These are phyloP conservation scores for Penicillium longicatenatum DNA, from an alignment of 495 filamentous ascomycete species.

Conservation along the genomic window DNA sequence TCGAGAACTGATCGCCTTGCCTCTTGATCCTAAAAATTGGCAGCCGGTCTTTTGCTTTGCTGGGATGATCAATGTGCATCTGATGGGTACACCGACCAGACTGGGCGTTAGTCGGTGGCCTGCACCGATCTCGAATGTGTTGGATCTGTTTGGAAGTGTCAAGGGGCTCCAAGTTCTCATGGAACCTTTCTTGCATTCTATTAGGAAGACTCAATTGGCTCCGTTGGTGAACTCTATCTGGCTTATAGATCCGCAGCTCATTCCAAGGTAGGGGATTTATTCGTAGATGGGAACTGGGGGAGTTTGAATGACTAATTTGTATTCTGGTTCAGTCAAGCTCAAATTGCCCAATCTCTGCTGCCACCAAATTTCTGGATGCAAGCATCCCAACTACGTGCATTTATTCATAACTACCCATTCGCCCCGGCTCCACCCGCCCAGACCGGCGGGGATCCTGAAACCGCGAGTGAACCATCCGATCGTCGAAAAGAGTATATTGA, in stretches of 20 bases:
- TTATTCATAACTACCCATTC: conserved; percentile 25
- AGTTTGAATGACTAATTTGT: background rate
- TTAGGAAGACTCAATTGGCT: conserved; percentile 20
- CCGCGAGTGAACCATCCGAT: background rate
- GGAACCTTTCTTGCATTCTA: conserved; percentile 21
- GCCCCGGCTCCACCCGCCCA: background rate
- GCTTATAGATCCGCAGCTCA: conserved; percentile 19
- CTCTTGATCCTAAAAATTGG: conserved; percentile 36
- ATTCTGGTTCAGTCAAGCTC: conserved; percentile 5
- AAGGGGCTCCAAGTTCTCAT: conserved; percentile 25
- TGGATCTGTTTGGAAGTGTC: conserved; percentile 23
- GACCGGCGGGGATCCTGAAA: background rate
- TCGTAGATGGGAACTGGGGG: background rate
- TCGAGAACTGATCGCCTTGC: conserved; percentile 26
- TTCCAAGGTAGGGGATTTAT: conserved; percentile 14
- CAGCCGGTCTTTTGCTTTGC: conserved; percentile 45
- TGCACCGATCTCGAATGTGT: conserved; percentile 20
- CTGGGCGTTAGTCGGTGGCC: conserved; percentile 25
- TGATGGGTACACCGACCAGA: conserved; percentile 31
- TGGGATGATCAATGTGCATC: conserved; percentile 38
- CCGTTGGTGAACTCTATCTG: conserved; percentile 23
- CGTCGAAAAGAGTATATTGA: conserved; percentile 22
- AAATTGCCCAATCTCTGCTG: conserved; percentile 20
- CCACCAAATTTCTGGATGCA: conserved; percentile 22
- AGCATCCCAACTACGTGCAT: conserved; percentile 15